phyloP scores from a whole-genome alignment of 2,329 filamentous ascomycete genomes.

The Botrytis squamosa region DNA sequence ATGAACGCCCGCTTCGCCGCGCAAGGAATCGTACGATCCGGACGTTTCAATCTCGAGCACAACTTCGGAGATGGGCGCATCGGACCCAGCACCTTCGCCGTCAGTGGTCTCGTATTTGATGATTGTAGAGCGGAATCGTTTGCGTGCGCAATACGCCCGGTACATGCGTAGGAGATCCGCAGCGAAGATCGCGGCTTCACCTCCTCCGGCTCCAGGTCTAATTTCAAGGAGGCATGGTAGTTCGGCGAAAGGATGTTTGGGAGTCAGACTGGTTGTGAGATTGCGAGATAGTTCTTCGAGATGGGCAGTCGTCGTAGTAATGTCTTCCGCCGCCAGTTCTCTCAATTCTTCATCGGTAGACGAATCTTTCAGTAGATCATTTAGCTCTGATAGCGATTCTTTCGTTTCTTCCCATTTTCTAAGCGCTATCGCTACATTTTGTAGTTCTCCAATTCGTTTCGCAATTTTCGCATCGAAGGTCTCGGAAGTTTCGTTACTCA shows the following conservation, averaged over 20 bases:
- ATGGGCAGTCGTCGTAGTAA: slow-evolving; percentile 61
- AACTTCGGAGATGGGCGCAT: slow-evolving; percentile 77
- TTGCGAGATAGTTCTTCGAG: slow-evolving; percentile 63
- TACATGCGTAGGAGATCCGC: slow-evolving; percentile 91
- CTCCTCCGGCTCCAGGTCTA: slow-evolving; percentile 84
- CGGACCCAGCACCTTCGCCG: slow-evolving; percentile 56
- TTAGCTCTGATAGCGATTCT: slow-evolving; percentile 54
- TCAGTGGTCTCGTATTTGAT: slow-evolving; percentile 81
- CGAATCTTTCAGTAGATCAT: slow-evolving; percentile 47
- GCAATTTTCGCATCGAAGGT: slow-evolving; percentile 58
- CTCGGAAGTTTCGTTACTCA: slow-evolving; percentile 51
- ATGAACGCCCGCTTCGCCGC: slow-evolving; percentile 91
- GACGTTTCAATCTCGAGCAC: slow-evolving; percentile 77
- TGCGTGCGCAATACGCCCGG: slow-evolving; percentile 68
- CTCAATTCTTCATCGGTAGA: slow-evolving; percentile 65
- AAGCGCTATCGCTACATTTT: slow-evolving; percentile 56
- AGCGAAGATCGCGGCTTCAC: slow-evolving; percentile 88
- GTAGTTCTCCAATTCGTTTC: slow-evolving; percentile 61
- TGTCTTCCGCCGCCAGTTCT: slow-evolving; percentile 76
- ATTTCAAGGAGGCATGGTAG: slow-evolving; percentile 91
- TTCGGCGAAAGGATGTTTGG: slow-evolving; percentile 83
- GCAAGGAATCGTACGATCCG: slow-evolving; percentile 77
- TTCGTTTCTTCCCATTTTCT: slow-evolving; percentile 57
- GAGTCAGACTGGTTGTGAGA: slow-evolving; percentile 76
- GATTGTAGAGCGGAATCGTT: slow-evolving; percentile 63